Percentiles rank a stretch among this genome's conserved stretches.
These are phyloP conservation scores for Pulveroboletus sp. DNA, from an alignment of 768 basidiomycete species.

Conservation along the genomic window DNA sequence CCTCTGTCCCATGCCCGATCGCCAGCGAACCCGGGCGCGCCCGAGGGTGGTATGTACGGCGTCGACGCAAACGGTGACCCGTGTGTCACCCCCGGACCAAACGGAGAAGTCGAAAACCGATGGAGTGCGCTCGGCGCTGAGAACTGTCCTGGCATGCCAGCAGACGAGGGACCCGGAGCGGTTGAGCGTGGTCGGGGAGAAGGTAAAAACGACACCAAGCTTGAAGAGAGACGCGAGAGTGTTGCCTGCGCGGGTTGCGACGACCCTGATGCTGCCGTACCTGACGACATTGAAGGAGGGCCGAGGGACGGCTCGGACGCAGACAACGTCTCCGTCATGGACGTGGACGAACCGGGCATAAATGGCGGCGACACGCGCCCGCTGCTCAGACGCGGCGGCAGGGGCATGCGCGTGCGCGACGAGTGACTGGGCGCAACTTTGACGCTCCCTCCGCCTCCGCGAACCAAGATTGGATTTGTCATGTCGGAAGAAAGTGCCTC, in stretches of 20 bases:
- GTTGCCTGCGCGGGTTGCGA: slow-evolving; percentile 33
- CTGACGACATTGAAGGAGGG: background rate
- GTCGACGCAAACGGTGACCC: slow-evolving; percentile 50
- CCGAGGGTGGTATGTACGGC: slow-evolving; percentile 45
- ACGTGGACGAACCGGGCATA: no score
- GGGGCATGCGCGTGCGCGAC: slow-evolving; percentile 13
- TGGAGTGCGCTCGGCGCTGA: slow-evolving; percentile 11
- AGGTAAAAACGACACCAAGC: slow-evolving; percentile 48
- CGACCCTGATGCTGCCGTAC: background rate
- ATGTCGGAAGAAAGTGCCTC: slow-evolving; percentile 36
- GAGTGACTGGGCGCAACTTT: slow-evolving; percentile 9
- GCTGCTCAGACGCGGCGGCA: slow-evolving; percentile 23
- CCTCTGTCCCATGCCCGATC: slow-evolving; percentile 70
- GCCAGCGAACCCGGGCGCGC: slow-evolving; percentile 78
- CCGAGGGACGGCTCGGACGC: background rate
- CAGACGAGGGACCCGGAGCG: no score
- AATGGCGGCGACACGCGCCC: slow-evolving; percentile 24
- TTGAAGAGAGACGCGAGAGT: slow-evolving; percentile 44
- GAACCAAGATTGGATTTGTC: slow-evolving; percentile 8
- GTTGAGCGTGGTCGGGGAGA: slow-evolving; percentile 17
- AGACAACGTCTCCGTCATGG: no score
- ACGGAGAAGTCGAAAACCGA: slow-evolving; percentile 12
- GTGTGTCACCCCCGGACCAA: slow-evolving; percentile 33
- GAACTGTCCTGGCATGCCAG: no score
- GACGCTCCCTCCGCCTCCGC: slow-evolving; percentile 6